Conservation (phyloP, 345 rosid genomes). For the Ceriops zippeliana region DNA sequence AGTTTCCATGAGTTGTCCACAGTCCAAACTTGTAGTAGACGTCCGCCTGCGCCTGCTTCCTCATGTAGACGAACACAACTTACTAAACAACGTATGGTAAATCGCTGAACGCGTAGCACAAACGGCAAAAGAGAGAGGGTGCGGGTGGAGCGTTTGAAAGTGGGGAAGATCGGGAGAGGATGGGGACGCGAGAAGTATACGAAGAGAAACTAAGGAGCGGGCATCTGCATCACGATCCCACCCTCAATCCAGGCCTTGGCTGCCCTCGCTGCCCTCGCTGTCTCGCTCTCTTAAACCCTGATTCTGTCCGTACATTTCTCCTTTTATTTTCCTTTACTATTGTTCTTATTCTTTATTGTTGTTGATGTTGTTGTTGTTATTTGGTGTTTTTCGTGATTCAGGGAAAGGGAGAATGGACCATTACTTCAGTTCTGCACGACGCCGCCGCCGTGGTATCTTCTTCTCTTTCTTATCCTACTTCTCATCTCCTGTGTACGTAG, state of each 20-base stretch:
- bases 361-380: background rate
- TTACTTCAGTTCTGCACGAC: constrained; percentile 77
- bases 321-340: background rate
- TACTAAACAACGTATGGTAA: too few relatives aligned
- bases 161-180: background rate
- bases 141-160: too few relatives aligned
- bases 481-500: background rate
- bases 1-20: too few relatives aligned
- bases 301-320: constrained; percentile 37
- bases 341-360: background rate
- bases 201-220: constrained; percentile 77
- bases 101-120: too few relatives aligned
- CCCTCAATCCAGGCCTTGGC: constrained; percentile 86
- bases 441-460: constrained; percentile 75
- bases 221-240: constrained; percentile 71
- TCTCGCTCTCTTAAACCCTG: constrained; percentile 70
- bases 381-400: constrained; percentile 16
- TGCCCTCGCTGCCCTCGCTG: constrained; percentile 93
- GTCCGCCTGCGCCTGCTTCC: too few relatives aligned
- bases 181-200: constrained; percentile 88
- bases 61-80: too few relatives aligned
- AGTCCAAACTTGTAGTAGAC: too few relatives aligned
- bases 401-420: constrained; percentile 74
- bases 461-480: background rate
- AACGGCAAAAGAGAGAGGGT: too few relatives aligned